Base-by-base conservation (phyloP, 371 early-diverging fungal species). In the Mucor saturninus region DNA sequence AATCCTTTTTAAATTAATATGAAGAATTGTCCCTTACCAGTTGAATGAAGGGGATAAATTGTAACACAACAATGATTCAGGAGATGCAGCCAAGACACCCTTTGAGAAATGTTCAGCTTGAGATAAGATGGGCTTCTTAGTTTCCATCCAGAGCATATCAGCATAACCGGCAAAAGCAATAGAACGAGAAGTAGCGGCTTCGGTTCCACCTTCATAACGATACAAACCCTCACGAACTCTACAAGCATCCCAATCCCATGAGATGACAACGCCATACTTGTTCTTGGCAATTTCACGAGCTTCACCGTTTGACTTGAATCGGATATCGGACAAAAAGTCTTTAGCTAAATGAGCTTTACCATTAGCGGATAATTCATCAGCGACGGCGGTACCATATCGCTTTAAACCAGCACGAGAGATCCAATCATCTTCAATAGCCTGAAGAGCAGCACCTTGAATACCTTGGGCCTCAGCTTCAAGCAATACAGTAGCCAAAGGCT, bases 81-180 rank as follows among this genome's bases (percentile, higher is more conserved):
- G 91, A 62, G 80, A 77, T 15, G 73, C 84, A 42, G 71, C 49
- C 61, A 80, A 64, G 32, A 98, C 98, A 67, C 95, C 96, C 56
- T 81, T 76, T 43, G 98, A 67, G 77, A 98, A 98, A 76, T 96
- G 90, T 71, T 90, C 86, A 57, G 99, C 98, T 80, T 98, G 99
- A 51, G 84, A 69, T 62, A 88, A 83, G 67, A 95, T 94, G 38
- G 99, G 98, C 73, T 90, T 93, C 77, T 91, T 93, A 62, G 97
- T 96, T 82, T 98, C 98, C 98, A 98, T 98, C 99, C 98, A 98
- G 42, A 97, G 75, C 69, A 98, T 83, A 80, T 98, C 99, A 68
- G 93, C 88, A 84, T 96, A 98, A 9, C 90, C 91, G 59, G 96
- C 90, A 71, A 91, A 98, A 54, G 95, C 94, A 57, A 91, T 81